Evolutionary conservation across 805 yeast genomes (phyloP), one percentile per base, ranked within the genome.

Genomic region (Saturnispora gosingensis): DNA sequence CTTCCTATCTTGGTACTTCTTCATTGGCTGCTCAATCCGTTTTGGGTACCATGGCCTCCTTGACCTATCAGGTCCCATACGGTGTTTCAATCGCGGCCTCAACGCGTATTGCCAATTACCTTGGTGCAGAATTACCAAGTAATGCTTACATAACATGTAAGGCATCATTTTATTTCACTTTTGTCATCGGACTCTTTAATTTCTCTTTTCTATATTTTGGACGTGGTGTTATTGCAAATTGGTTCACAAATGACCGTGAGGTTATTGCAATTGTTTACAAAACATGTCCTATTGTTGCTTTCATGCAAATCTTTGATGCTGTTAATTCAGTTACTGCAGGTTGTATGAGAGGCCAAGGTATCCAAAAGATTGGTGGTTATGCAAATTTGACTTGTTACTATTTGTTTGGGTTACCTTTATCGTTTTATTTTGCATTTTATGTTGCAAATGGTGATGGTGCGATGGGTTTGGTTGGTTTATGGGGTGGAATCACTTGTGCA

Each of bases 11-110:
- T 54, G 89, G 91, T 24, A 65, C 72, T 1, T 73, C 72, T 4
- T 76, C 76, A 1, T 70, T 85, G 57, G 93, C 88, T 8, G 85
- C 91, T 0, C 90, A 85, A 66, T 79, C 86, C 2, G 82, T 85
- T 50, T 76, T 84, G 13, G 72, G 85, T 24, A 83, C 89, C 1
- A 75, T 84, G 47, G 82, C 85, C 51, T 80, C 83, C 0, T 64
- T 85, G 49, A 71, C 82, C 20, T 85, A 83, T 63, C 93, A 85
- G 64, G 69, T 85, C 5, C 90, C 90, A 22, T 83, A 85, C 62
- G 88, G 89, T 15, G 75, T 84, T 38, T 80, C 87, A 8, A 82
- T 85, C 50, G 86, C 90, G 4, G 78, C 85, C 0, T 80, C 88
- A 11, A 84, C 91, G 1, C 75, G 91, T 65, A 77, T 85, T 20